phyloP scores from a whole-genome alignment of 371 early-diverging fungal genomes.

The Syncephalastrum sp. region DNA sequence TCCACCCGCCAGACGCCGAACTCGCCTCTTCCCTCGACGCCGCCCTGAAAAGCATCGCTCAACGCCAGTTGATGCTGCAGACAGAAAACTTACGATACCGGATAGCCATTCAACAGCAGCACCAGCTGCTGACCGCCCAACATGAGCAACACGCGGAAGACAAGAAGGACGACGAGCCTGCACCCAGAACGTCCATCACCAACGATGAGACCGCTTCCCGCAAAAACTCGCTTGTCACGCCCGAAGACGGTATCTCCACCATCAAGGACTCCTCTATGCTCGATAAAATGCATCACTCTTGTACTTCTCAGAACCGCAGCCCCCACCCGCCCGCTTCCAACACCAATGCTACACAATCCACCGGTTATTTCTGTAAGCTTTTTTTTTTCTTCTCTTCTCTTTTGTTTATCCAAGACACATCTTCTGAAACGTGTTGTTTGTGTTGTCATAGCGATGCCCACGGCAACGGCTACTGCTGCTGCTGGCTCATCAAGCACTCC shows the following conservation, averaged over 20 bases:
- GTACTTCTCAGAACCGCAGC: constrained; percentile 14
- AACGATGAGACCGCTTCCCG: background rate
- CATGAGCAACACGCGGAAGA: background rate
- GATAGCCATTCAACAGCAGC: constrained; percentile 41
- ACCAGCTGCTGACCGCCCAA: constrained; percentile 25
- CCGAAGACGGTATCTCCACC: constrained; percentile 25
- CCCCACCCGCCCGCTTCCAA: constrained; percentile 3
- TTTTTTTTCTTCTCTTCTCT: no score
- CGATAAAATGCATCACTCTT: constrained; percentile 30
- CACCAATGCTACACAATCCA: constrained; percentile 5
- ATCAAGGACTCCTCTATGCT: constrained; percentile 22
- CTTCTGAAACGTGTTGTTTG: constrained; percentile 6
- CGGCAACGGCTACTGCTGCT: constrained; percentile 7
- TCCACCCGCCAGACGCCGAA: constrained; percentile 18
- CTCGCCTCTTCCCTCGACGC: constrained; percentile 21
- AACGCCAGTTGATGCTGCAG: constrained; percentile 37
- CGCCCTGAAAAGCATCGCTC: constrained; percentile 35
- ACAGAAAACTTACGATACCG: constrained; percentile 38
- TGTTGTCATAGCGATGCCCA: no score
- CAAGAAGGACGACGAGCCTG: no score
- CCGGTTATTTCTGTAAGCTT: constrained; percentile 31
- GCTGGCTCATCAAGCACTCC: constrained; percentile 5
- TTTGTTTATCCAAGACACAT: background rate
- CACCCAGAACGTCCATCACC: background rate
- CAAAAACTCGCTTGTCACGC: constrained; percentile 8